phyloP scores from a whole-genome alignment of 2,329 filamentous ascomycete species.

The Pseudodiploospora longispora region DNA sequence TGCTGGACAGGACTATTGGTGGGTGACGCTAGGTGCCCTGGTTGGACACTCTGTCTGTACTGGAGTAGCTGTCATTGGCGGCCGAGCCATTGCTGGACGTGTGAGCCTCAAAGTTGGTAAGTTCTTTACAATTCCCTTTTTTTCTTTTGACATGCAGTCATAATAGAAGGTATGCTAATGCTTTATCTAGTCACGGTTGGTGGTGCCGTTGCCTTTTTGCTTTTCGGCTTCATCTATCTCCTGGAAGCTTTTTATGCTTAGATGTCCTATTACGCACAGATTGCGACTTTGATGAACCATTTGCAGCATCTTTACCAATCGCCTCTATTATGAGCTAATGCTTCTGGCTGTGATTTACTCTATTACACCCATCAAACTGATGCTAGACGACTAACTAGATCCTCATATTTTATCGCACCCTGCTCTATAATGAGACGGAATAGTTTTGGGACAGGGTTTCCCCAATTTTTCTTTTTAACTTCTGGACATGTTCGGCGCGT shows the following conservation, averaged over 20 bases:
- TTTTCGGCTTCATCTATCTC: conserved; percentile 88
- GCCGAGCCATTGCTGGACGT: conserved; percentile 81
- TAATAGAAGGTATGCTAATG: conserved; percentile 13
- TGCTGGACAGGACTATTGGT: conserved; percentile 97
- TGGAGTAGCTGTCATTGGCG: conserved; percentile 82
- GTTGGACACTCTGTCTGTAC: conserved; percentile 86
- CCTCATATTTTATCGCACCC: too few relatives aligned
- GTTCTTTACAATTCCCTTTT: conserved; percentile 29
- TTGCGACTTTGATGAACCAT: too few relatives aligned
- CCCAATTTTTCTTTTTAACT: too few relatives aligned
- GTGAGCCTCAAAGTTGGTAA: conserved; percentile 94
- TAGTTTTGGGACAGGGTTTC: too few relatives aligned
- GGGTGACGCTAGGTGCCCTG: conserved; percentile 86
- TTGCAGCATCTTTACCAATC: not conserved
- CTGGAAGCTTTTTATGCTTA: conserved; percentile 64
- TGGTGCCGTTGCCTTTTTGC: conserved; percentile 79
- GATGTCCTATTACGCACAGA: not conserved
- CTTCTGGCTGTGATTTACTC: too few relatives aligned
- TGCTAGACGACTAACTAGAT: too few relatives aligned
- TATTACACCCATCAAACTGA: too few relatives aligned
- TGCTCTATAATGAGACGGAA: too few relatives aligned
- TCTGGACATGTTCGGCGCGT: too few relatives aligned
- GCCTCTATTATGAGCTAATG: not conserved
- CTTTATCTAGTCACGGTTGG: conserved; percentile 71
- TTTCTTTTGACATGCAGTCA: not conserved